phyloP scores from a whole-genome alignment of 164 flowering plant species.

The Liquidambar formosana region DNA sequence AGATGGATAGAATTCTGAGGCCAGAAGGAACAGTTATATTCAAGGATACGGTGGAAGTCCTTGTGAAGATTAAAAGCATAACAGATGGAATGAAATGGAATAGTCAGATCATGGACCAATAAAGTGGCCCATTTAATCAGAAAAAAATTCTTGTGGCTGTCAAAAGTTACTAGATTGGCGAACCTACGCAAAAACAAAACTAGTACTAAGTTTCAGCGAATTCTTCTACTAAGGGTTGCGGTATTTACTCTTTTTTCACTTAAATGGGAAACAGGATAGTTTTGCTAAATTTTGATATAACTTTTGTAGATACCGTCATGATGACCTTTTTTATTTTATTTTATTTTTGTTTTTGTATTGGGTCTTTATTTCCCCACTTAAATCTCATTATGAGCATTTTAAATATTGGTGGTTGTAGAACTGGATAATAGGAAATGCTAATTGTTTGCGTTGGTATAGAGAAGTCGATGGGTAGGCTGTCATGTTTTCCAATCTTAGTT shows the following conservation, averaged over 20 bases:
- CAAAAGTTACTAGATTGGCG: slow-evolving; percentile 89
- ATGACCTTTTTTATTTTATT: background rate
- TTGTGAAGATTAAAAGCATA: slow-evolving; percentile 75
- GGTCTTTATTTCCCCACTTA: too few relatives aligned
- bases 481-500: too few relatives aligned
- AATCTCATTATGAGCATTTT: background rate
- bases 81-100: slow-evolving; percentile 91
- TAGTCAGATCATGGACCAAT: slow-evolving; percentile 84
- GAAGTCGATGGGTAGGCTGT: too few relatives aligned
- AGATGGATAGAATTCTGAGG: slow-evolving; percentile 95
- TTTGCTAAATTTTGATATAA: background rate
- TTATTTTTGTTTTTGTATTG: background rate
- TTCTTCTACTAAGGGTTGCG: background rate
- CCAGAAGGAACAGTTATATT: slow-evolving; percentile 95
- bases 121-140: slow-evolving; percentile 90
- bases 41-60: slow-evolving; percentile 81
- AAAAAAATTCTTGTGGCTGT: slow-evolving; percentile 92
- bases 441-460: too few relatives aligned
- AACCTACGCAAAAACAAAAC: slow-evolving; percentile 25
- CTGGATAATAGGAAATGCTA: too few relatives aligned
- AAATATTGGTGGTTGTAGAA: too few relatives aligned
- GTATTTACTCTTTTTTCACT: background rate
- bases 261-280: background rate
- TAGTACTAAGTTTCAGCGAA: slow-evolving; percentile 1
- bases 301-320: background rate